Percentiles rank a stretch among this genome's conserved stretches.
Conservation (phyloP, 306 rosid species). For the Ammopiptanthus mongolicus region DNA sequence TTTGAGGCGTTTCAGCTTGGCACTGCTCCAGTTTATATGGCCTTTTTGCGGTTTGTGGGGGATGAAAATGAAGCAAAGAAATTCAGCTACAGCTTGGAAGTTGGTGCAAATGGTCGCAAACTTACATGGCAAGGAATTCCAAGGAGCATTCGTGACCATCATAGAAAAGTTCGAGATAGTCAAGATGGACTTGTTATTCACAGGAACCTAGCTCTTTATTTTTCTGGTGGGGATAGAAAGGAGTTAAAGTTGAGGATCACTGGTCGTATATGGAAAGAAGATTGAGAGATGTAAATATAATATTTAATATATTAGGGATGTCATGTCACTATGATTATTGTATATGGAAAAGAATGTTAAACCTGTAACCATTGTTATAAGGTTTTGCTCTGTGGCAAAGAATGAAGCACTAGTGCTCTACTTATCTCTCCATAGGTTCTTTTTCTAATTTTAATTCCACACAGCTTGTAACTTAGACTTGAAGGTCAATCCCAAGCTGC, state of each 20-base stretch:
- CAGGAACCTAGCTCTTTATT: constrained; percentile 76
- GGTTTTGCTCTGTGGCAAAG: constrained; percentile 23
- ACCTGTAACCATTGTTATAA: constrained; percentile 14
- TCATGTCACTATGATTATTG: constrained; percentile 28
- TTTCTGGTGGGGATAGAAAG: constrained; percentile 78
- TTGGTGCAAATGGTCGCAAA: constrained; percentile 84
- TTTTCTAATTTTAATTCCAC: not conserved
- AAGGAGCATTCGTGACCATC: constrained; percentile 86
- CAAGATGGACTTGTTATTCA: constrained; percentile 94
- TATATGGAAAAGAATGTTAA: constrained; percentile 24
- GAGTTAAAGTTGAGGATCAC: constrained; percentile 84
- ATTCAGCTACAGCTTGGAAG: constrained; percentile 90
- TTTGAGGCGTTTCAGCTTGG: constrained; percentile 92
- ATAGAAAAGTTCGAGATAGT: constrained; percentile 83
- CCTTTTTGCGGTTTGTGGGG: constrained; percentile 90
- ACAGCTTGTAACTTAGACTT: not conserved
- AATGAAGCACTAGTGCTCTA: constrained; percentile 21
- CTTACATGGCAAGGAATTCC: constrained; percentile 94
- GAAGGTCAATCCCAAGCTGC: not conserved
- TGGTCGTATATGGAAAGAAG: constrained; percentile 98
- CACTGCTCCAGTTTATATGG: constrained; percentile 82
- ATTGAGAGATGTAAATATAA: constrained; percentile 43
- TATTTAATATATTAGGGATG: not conserved
- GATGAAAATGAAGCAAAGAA: constrained; percentile 77
- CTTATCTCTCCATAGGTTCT: constrained; percentile 8